Base-by-base conservation (phyloP, 768 basidiomycete genomes). In the Boletus subparvulus region DNA sequence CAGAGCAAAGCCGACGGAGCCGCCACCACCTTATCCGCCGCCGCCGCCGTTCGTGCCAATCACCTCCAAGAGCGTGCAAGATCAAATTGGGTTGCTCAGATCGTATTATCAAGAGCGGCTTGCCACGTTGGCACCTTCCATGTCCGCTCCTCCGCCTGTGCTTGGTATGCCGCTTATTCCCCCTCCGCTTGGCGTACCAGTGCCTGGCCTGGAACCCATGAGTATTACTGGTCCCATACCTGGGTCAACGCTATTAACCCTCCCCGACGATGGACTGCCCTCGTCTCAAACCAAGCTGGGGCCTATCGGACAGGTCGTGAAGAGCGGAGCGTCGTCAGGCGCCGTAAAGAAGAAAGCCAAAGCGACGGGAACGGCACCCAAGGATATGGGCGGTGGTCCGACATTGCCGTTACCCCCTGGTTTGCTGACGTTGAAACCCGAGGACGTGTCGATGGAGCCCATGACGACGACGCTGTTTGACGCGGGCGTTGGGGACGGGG, bases 61-160 rank as follows among this genome's bases (percentile, higher is more conserved):
- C 64, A 84, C 81, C 1, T 76, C 82, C 9, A 75, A 74, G 52
- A 84, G 82, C 53, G 78, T 88, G 65, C 87, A 88, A 36, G 75
- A 84, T 26, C 94, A 96, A 65, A 92, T 97, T 61, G 94, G 92
- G 10, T 73, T 98, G 39, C 84, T 98, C 61, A 88, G 82, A 55
- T 71, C 81, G 0, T 95, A 86, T 75, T 96, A 89, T 64, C 80
- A 85, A 43, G 64, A 69, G 28, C 82, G 87, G 30, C 75, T 92
- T 47, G 66, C 77, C 3, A 62, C 73, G 26, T 68, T 85, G 41
- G 74, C 78, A 16, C 61, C 74, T 11, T 36, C 61, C 11, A 58
- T 56, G 41, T 54, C 57, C 14, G 69, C 65, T 2, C 65, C 70
- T 12, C 58, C 50, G 6, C 45, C 61, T 21, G 35, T 61, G 2